Evolutionary conservation across 352 stramenopile genomes (phyloP), one percentile per base, ranked within the genome.

Genomic region (Globisporangium nodosum): DNA sequence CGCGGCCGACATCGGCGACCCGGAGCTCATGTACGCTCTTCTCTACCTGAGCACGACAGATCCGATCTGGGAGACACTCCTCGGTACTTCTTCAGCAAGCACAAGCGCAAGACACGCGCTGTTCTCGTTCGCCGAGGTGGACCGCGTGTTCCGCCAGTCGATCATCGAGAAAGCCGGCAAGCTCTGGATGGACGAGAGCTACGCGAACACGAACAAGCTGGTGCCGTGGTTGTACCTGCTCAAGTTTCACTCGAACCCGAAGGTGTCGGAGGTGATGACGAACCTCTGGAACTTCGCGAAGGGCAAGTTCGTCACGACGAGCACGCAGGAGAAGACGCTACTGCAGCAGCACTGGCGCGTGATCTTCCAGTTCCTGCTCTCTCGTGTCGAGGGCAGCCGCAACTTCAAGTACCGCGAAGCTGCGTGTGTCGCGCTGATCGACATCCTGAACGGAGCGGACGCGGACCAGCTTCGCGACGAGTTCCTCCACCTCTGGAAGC

Each of bases 391-490:
- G 53, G 69, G 70, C 43, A 84, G 76, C 12, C 71, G 79, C 2
- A 89, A 94, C 61, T 90, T 90, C 54, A 89, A 87, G 60, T 94
- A 94, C 58, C 81, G 84, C 24, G 81, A 92, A 65, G 84, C 84
- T 8, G 76, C 74, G 8, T 90, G 81, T 30, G 49, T 71, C 30
- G 81, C 79, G 4, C 59, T 94, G 16, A 56, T 87, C 37, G 81
- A 90, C 49, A 56, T 91, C 24, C 65, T 94, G 1, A 80, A 87
- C 24, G 78, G 78, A n/a, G 72, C 66, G 0, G 70, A 77, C 18
- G 74, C 76, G 1, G 62, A 71, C 1, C 54, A 87, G 5, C 46
- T 91, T 33, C 59, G 76, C 30, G 54, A 61, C 3, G 71, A 81
- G 20, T 88, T 94, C 27, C 49, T 71, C 56, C 70, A 70, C 15